These are phyloP conservation scores for Marsdenia floribunda DNA, from an alignment of 257 asterid species.

Conservation along the genomic window DNA sequence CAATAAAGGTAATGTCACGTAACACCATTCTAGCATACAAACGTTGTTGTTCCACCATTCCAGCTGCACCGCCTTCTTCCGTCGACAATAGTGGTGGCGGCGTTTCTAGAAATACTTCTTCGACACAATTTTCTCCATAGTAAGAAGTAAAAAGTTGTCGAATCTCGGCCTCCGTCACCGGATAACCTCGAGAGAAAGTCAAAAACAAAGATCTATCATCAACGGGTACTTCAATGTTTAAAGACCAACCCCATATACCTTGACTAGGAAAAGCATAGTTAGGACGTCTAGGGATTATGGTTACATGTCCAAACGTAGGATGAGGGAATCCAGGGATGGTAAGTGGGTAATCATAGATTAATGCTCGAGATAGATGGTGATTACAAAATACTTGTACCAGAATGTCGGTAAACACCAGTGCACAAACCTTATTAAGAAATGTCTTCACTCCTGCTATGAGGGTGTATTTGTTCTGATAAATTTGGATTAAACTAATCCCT, in stretches of 20 bases:
- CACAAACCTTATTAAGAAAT: slow-evolving; percentile 15
- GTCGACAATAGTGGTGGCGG: neutral
- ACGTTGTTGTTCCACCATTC: neutral
- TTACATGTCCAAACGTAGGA: slow-evolving; percentile 16
- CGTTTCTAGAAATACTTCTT: slow-evolving; percentile 6
- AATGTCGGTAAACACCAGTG: slow-evolving; percentile 14
- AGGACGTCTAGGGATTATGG: slow-evolving; percentile 5
- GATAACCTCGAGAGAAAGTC: slow-evolving; percentile 22
- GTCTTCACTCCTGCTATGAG: slow-evolving; percentile 10
- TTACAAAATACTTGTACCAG: neutral
- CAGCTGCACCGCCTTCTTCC: no score
- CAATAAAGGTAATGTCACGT: slow-evolving; percentile 8
- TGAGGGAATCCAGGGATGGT: slow-evolving; percentile 24
- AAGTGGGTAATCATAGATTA: neutral
- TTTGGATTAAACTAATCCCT: neutral
- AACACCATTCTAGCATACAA: slow-evolving; percentile 23
- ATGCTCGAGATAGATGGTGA: neutral
- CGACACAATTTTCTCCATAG: slow-evolving; percentile 20
- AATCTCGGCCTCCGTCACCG: slow-evolving; percentile 20
- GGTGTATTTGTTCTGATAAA: slow-evolving; percentile 11
- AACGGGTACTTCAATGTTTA: neutral
- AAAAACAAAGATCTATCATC: slow-evolving; percentile 23
- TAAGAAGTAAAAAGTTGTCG: slow-evolving; percentile 4
- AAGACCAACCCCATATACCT: slow-evolving; percentile 12
- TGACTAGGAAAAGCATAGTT: slow-evolving; percentile 6